Evolutionary conservation across 768 basidiomycete species (phyloP).

Genomic region (Baorangia bicolor): DNA sequence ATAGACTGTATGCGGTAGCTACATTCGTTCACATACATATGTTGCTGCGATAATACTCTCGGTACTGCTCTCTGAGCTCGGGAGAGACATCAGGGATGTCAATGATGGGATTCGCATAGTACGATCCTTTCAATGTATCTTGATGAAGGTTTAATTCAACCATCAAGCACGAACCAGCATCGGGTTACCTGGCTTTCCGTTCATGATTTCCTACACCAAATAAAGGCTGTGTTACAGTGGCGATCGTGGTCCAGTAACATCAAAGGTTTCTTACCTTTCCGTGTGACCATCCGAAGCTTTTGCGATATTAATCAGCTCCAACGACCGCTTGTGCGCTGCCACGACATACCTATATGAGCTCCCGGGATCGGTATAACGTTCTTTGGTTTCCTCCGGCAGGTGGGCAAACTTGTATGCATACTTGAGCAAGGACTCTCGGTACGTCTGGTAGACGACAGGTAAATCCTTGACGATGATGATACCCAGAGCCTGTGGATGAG

Average conservation of each 20-base stretch:
- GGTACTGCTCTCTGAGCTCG: slow-evolving; percentile 55
- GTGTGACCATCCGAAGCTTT: slow-evolving; percentile 95
- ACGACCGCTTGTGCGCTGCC: neutral
- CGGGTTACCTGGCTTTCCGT: slow-evolving; percentile 75
- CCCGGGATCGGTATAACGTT: slow-evolving; percentile 69
- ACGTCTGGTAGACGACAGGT: slow-evolving; percentile 57
- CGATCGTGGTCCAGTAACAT: neutral
- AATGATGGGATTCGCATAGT: slow-evolving; percentile 79
- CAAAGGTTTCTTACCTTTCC: slow-evolving; percentile 64
- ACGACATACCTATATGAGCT: slow-evolving; percentile 70
- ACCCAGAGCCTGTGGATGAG: slow-evolving; percentile 70
- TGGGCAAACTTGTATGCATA: slow-evolving; percentile 75
- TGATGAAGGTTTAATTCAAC: slow-evolving; percentile 9
- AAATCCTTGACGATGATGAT: slow-evolving; percentile 83
- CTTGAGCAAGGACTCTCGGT: slow-evolving; percentile 72
- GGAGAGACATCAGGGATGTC: slow-evolving; percentile 64
- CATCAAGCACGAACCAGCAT: neutral
- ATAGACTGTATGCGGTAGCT: neutral
- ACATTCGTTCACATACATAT: slow-evolving; percentile 58
- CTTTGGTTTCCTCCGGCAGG: slow-evolving; percentile 62
- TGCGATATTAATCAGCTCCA: neutral
- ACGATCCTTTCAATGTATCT: slow-evolving; percentile 91
- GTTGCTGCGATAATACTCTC: slow-evolving; percentile 86
- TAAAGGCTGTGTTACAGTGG: neutral
- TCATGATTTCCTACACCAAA: slow-evolving; percentile 81